Evolutionary conservation across 345 rosid genomes (phyloP), one percentile per base, ranked within the genome.

Genomic region (Balakata baccata): DNA sequence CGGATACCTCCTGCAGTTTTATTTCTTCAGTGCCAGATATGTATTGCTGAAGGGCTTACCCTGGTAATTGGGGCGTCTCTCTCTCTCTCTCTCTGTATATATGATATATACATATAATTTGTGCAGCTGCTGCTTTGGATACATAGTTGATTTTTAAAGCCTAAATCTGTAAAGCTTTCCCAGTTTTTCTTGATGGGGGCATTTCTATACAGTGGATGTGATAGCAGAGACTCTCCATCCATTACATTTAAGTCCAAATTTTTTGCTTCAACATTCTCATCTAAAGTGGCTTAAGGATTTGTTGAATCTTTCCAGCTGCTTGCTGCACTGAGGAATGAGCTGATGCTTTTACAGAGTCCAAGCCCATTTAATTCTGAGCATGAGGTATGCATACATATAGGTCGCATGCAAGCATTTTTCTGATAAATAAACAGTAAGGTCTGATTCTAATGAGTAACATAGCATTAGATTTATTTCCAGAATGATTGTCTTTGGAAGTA

Each of bases 41-140:
- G 83, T 82, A 86, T 95, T 80, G 93, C 98, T 53, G 94, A 95
- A 83, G 99, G 99, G 77, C 92, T 95, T 50, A 83, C 93, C 8
- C 80, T 91, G 96, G 99, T 95, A 79, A 75, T 57, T 25, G 34
- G 34, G 34, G 17, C n/a, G 9, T 39, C 65, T 47, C 34, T 29
- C 34, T 29, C 47, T 43, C 47, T 43, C 9, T 6, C 7, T 43
- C 47, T 43, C 47, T 43, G 10, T 43, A 7, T 43, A 7, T 29
- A 29, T 29, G 43, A 78, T 56, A 29, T 29, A 29, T 29, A 7
- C 7, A 10, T 43, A 43, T 43, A 43, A 43, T 43, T 43, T 43
- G 10, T 10, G 10, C 1, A 43, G 9, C 10, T 43, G 47, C 47
- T 6, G 47, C 47, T 43, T 43, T 43, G 47, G 47, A 43, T 43